phyloP scores from a whole-genome alignment of 129 eudicot genomes.

The Tagetes patula region DNA sequence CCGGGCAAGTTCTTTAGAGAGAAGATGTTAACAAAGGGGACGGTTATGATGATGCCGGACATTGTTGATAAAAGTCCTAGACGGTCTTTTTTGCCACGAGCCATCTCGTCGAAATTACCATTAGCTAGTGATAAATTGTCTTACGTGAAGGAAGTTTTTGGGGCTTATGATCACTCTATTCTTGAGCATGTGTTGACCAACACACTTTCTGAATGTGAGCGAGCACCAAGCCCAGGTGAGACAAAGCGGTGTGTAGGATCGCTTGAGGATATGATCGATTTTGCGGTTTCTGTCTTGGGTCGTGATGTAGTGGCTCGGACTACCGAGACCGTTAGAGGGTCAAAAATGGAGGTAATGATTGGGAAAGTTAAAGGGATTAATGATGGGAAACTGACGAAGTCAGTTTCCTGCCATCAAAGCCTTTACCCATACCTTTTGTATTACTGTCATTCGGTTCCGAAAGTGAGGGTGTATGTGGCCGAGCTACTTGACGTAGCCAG shows the following conservation, averaged over 20 bases:
- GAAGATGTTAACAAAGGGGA: slow-evolving; percentile 62
- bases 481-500: slow-evolving; percentile 57
- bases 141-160: slow-evolving; percentile 46
- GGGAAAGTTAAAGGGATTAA: slow-evolving; percentile 70
- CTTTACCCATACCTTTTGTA: slow-evolving; percentile 72
- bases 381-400: slow-evolving; percentile 66
- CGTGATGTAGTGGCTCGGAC: slow-evolving; percentile 56
- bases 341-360: slow-evolving; percentile 53
- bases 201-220: slow-evolving; percentile 68
- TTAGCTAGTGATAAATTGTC: slow-evolving; percentile 42
- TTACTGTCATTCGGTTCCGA: slow-evolving; percentile 94
- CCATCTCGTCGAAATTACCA: slow-evolving; percentile 65
- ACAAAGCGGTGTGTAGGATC: slow-evolving; percentile 77
- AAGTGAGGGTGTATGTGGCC: slow-evolving; percentile 78
- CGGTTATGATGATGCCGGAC: slow-evolving; percentile 71
- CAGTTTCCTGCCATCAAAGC: slow-evolving; percentile 96
- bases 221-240: slow-evolving; percentile 73
- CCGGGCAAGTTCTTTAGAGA: slow-evolving; percentile 79
- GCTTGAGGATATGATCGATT: slow-evolving; percentile 87
- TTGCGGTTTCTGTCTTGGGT: slow-evolving; percentile 62
- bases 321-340: slow-evolving; percentile 61
- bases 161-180: slow-evolving; percentile 32
- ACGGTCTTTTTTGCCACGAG: slow-evolving; percentile 79
- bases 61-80: slow-evolving; percentile 70
- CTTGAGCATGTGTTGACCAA: slow-evolving; percentile 44